Base-by-base conservation (phyloP, 495 filamentous ascomycete genomes). In the Parmelia sp. region DNA sequence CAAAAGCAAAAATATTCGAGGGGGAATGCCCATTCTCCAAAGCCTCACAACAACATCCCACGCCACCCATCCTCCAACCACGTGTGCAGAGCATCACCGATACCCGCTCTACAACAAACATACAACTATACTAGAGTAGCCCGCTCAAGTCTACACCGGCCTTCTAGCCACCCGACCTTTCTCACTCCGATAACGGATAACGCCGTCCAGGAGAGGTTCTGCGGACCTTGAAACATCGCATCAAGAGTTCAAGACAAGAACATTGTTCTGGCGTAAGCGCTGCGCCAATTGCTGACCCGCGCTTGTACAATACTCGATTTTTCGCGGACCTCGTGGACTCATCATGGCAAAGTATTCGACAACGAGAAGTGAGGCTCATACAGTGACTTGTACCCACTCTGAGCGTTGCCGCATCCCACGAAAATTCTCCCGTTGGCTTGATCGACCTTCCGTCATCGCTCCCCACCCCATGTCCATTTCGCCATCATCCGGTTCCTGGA, bases 171-270 rank as follows among this genome's bases (percentile, higher is more conserved):
- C 19, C 29, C 31, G 51, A 19, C 29, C 27, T 7, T 55, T 23
- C 14, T 5, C 14, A 10, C 51, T 55, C 51, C 29, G 51, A 33
- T 33, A 55, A 31, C 51, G 51, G n/a, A n/a, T n/a, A n/a, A n/a
- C n/a, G n/a, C 49, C 49, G 25, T 53, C 5, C 27, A 10, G 7
- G 7, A 11, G 31, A 25, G 25, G 14, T 29, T 31, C 29, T 55
- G 51, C 17, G 29, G 51, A 55, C 29, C 29, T 29, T 55, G 51
- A 55, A 55, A 55, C 29, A 33, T 55, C 51, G 51, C 51, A 55
- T 33, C 29, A 55, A 15, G 29, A 17, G 5, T 33, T 1, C 29
- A 23, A 6, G n/a, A n/a, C n/a, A n/a, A n/a, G n/a, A n/a, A n/a
- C n/a, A 5, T 35, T 21, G 4, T 55, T 33, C 10, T 21, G 33